These are phyloP conservation scores for Bruguiera sexangula DNA, from an alignment of 345 rosid genomes.

Conservation along the genomic window DNA sequence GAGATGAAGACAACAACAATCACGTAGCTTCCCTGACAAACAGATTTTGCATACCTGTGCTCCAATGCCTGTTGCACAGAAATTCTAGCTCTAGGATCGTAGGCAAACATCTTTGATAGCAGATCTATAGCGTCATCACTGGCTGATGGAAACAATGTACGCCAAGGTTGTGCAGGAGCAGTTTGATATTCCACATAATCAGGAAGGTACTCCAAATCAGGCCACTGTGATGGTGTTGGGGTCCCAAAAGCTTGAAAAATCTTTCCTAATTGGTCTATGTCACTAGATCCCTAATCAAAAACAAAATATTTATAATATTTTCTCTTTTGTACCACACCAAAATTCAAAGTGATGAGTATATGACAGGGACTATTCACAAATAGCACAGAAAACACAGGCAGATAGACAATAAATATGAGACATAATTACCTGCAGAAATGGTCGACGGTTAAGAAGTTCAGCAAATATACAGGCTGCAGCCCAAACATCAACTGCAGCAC, in stretches of 20 bases:
- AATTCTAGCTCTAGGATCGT: slow-evolving; percentile 78
- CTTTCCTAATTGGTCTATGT: slow-evolving; percentile 88
- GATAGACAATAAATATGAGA: slow-evolving; percentile 3
- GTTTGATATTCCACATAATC: slow-evolving; percentile 85
- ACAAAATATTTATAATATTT: neutral
- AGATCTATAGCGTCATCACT: slow-evolving; percentile 88
- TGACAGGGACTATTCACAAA: neutral
- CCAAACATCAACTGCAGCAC: slow-evolving; percentile 92
- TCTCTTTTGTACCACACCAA: neutral
- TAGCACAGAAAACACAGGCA: neutral
- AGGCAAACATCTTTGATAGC: slow-evolving; percentile 75
- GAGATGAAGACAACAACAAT: slow-evolving; percentile 19
- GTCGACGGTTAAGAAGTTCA: slow-evolving; percentile 76
- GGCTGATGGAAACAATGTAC: slow-evolving; percentile 62
- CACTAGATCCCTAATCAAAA: slow-evolving; percentile 64
- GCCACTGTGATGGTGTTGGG: slow-evolving; percentile 76
- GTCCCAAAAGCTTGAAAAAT: slow-evolving; percentile 89
- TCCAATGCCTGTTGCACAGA: slow-evolving; percentile 74
- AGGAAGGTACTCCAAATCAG: slow-evolving; percentile 73
- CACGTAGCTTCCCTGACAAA: slow-evolving; percentile 8
- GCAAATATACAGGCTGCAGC: slow-evolving; percentile 95
- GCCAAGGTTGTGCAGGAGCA: slow-evolving; percentile 58
- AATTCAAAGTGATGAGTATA: neutral
- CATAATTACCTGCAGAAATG: slow-evolving; percentile 69
- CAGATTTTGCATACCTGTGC: slow-evolving; percentile 50